Evolutionary conservation across 495 filamentous ascomycete species (phyloP), one percentile per base, ranked within the genome.

Genomic region (Pseudomonodictys pantanalensis): DNA sequence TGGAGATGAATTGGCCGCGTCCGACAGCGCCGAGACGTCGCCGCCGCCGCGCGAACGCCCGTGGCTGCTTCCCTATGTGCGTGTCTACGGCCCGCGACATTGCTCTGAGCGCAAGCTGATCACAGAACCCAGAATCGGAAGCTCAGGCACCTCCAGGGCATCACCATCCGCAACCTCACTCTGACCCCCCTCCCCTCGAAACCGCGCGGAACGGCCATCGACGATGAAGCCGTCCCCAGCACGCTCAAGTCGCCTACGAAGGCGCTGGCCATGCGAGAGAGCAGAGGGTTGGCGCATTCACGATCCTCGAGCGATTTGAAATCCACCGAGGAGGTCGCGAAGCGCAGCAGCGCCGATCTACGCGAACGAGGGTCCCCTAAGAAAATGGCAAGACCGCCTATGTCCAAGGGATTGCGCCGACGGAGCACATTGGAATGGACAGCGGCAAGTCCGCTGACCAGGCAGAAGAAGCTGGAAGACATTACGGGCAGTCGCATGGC

Each of bases 131-230:
- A 95, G 84, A 96, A 95, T 69, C 85, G 91, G 64, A 92, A 87
- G 71, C 79, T 98, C 25, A 85, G 93, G 49, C 91, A 97, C 76
- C 78, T 98, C 15, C 84, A 88, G 61, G 90, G 89, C 49, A 84
- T 98, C 46, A 91, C 87, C 44, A 74, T 97, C 22, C 89, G 93
- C 46, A 98, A 97, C 70, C 76, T 97, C 32, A 81, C 83, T 52
- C 83, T 64, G 92, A 46, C 73, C 73, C 22, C 77, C 68, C 18
- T 62, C 56, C 74, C 18, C 74, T 28, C 47, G 24, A 43, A 83
- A 39, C 73, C 81, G 50, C 82, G 83, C 46, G 82, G 87, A 39
- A 87, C 83, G 65, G 91, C 92, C 22, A 85, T 88, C 70, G 91
- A 96, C 71, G 92, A 96, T 68, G 88, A 88, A 51, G 88, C 85